A percentile compares a stretch with the other conserved stretches of the same genome.
Conservation (phyloP, 305 asterid species). For the Solanum chacoense region DNA sequence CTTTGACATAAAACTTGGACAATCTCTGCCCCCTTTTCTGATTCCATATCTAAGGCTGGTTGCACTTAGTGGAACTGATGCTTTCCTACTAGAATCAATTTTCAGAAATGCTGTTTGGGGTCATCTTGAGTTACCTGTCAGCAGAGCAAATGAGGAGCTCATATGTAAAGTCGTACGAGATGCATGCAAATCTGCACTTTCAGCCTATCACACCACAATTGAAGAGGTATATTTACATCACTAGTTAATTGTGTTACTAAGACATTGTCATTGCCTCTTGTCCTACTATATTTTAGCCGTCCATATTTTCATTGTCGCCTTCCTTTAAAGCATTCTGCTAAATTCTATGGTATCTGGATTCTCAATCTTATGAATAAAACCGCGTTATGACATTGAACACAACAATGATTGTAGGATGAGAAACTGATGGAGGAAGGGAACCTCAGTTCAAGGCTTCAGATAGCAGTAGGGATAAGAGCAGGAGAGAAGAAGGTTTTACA, state of each 20-base stretch:
- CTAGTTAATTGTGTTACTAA: neutral
- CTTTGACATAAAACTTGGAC: slow-evolving; percentile 73
- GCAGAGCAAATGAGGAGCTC: slow-evolving; percentile 82
- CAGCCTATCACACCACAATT: slow-evolving; percentile 68
- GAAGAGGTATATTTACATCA: slow-evolving; percentile 50
- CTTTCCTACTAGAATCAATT: slow-evolving; percentile 80
- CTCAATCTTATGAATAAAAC: neutral
- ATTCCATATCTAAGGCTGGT: slow-evolving; percentile 69
- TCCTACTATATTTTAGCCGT: neutral
- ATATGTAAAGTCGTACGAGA: slow-evolving; percentile 62
- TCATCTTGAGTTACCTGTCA: slow-evolving; percentile 64
- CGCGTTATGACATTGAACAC: neutral
- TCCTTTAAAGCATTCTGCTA: neutral
- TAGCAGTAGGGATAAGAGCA: slow-evolving; percentile 57
- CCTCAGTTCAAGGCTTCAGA: slow-evolving; percentile 47
- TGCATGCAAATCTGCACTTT: slow-evolving; percentile 73
- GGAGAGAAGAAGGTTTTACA: slow-evolving; percentile 88
- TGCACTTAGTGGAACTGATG: slow-evolving; percentile 82
- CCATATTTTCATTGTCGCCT: neutral
- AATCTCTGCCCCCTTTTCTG: slow-evolving; percentile 58
- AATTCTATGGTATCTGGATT: neutral
- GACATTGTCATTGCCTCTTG: neutral
- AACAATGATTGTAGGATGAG: slow-evolving; percentile 51
- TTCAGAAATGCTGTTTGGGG: slow-evolving; percentile 78
- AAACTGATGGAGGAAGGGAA: slow-evolving; percentile 58